These are phyloP conservation scores for Termitomyces sp. DNA, from an alignment of 768 basidiomycete genomes.

Conservation along the genomic window DNA sequence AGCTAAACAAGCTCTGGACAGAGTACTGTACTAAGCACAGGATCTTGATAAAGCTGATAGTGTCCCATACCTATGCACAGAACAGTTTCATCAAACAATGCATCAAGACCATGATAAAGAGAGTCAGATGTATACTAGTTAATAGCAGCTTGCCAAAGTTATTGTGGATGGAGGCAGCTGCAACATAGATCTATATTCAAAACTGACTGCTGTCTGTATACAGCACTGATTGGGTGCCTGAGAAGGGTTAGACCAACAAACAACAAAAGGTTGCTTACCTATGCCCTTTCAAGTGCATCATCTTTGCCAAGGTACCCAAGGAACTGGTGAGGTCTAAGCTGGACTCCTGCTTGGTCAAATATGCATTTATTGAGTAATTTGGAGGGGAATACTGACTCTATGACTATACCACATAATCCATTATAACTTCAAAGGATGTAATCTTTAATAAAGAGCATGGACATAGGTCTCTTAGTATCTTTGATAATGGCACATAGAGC, in stretches of 20 bases:
- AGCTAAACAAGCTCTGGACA: neutral
- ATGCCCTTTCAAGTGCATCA: neutral
- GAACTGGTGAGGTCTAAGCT: neutral
- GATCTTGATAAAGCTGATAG: neutral
- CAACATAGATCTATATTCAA: neutral
- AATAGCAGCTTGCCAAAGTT: no score
- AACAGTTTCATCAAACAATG: neutral
- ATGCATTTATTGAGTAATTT: neutral
- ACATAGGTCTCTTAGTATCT: neutral
- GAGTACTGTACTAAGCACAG: no score
- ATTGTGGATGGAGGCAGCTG: no score
- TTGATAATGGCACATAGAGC: neutral
- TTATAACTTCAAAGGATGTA: neutral
- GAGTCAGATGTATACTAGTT: no score
- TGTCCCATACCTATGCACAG: neutral
- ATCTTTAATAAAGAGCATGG: neutral
- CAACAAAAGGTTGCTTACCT: neutral
- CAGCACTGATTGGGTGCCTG: neutral
- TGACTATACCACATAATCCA: neutral
- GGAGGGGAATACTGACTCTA: neutral
- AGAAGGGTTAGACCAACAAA: neutral
- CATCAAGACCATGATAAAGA: neutral
- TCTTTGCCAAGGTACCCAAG: neutral
- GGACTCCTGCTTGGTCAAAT: no score
- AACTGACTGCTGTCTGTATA: neutral